Evolutionary conservation across 495 filamentous ascomycete species (phyloP), one percentile per base, ranked within the genome.

Genomic region (Aspergillus ellipticus): DNA sequence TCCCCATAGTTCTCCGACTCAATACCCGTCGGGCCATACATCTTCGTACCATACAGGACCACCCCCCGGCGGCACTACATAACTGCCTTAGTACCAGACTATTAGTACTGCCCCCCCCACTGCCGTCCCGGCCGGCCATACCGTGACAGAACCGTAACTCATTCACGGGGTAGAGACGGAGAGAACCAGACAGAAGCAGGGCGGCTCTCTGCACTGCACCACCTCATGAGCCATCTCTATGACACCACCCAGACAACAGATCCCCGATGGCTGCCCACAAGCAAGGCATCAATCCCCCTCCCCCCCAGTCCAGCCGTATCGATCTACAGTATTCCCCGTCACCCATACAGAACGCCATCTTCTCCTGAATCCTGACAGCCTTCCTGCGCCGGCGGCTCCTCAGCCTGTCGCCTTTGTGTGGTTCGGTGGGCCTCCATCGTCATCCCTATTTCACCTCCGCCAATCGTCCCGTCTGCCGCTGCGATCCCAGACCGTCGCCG

Each of bases 341-440:
- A 31, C 28, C 28, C 28, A 31, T 10, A 5, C 28, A 31, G 10
- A 31, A 10, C 5, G 10, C 10, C 5, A 19, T 16, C 19, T 15
- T 22, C 16, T 47, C 45, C 22, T 29, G 45, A 29, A 28, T 47
- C 45, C 45, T 28, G 22, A 43, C n/a, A 17, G 24, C n/a, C 7
- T 43, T 13, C n/a, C n/a, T 6, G 17, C 8, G 17, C 4, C 11
- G 17, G 16, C 11, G 17, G 15, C 22, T 42, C 9, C 19, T 22
- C 42, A 17, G 16, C 42, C 22, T 47, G 31, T 54, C 33, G n/a
- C 41, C 42, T 29, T 55, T 77, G 72, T 79, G 76, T 78, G 70
- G 74, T 74, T 73, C 71, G 66, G 72, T 77, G 77, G 74, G 72
- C 74, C 67, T 54, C 62, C 64, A 66, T 65, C 71, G 68, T 74